Evolutionary conservation across 1,284 basidiomycete species (phyloP).

Genomic region (Cutaneotrichosporon mucoides): DNA sequence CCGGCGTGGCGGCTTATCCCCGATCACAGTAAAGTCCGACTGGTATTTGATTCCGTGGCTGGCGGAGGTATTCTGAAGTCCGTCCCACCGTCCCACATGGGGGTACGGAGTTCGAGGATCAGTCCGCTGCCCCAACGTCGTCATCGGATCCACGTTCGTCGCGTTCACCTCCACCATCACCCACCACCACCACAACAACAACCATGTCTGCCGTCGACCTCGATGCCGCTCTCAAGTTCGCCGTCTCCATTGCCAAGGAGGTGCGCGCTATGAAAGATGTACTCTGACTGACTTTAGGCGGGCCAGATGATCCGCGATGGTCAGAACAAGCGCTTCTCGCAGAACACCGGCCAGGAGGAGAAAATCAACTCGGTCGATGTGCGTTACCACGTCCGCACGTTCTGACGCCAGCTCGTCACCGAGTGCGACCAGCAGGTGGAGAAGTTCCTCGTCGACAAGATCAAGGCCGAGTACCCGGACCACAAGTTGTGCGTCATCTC

Average conservation of each 20-base stretch:
- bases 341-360: conserved; percentile 61
- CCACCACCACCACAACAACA: background rate
- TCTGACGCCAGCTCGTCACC: conserved; percentile 65
- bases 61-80: no score
- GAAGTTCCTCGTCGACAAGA: conserved; percentile 69
- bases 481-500: conserved; percentile 69
- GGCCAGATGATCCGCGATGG: conserved; percentile 52
- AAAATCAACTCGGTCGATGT: conserved; percentile 86
- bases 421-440: conserved; percentile 94
- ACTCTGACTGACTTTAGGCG: conserved; percentile 32
- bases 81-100: no score
- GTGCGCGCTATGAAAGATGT: conserved; percentile 15
- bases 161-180: no score
- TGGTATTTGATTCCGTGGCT: no score
- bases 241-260: conserved; percentile 61
- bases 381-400: conserved; percentile 11
- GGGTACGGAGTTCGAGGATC: no score
- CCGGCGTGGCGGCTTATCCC: no score
- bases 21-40: no score
- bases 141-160: no score
- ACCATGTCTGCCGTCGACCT: conserved; percentile 53
- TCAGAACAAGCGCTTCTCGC: conserved; percentile 48
- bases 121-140: no score
- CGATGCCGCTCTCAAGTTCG: conserved; percentile 65
- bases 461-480: conserved; percentile 64